A percentile compares a stretch with the other conserved stretches of the same genome.
phyloP scores from a whole-genome alignment of 2,329 filamentous ascomycete species.

The Diaporthe eres region DNA sequence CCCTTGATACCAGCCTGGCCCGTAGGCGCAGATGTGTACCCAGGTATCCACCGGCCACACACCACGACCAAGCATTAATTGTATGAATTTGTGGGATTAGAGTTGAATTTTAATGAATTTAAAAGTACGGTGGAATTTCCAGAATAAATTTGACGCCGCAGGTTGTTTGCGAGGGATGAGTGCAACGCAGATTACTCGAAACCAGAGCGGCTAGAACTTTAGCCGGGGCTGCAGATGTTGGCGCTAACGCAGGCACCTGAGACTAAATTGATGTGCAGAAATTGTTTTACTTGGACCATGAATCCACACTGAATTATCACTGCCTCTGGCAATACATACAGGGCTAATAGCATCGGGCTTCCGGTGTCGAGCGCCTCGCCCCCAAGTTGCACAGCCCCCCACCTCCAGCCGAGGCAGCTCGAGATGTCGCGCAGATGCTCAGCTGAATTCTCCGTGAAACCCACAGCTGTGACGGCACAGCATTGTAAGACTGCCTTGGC shows the following conservation, averaged over 20 bases:
- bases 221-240: neutral
- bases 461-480: neutral
- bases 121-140: neutral
- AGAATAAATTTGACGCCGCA: neutral
- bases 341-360: neutral
- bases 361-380: neutral
- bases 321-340: neutral
- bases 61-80: neutral
- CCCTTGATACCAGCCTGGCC: too few species aligned
- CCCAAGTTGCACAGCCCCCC: neutral
- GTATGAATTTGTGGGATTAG: neutral
- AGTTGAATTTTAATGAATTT: neutral
- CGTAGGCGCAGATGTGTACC: neutral
- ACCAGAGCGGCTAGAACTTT: neutral
- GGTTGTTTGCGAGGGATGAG: neutral
- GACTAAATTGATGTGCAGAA: neutral
- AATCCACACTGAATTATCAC: too few species aligned
- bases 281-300: too few species aligned
- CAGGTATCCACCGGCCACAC: neutral
- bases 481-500: neutral
- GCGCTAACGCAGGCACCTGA: neutral
- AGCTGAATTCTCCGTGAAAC: neutral
- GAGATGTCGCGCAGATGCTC: neutral
- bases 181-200: neutral
- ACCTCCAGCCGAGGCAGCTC: neutral